Conservation (phyloP, 306 rosid species). For the Rosa multiflora region DNA sequence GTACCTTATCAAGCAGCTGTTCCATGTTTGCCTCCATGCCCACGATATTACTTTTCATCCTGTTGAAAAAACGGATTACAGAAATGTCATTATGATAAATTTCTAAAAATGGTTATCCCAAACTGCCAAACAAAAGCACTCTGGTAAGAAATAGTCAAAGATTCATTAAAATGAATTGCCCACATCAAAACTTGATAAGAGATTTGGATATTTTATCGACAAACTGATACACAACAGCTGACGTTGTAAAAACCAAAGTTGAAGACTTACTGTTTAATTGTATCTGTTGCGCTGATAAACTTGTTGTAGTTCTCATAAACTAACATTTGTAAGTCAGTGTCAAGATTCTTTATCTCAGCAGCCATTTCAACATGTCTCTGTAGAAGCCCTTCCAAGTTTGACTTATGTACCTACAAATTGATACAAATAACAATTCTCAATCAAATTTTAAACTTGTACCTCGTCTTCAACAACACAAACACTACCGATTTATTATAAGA, state of each 20-base stretch:
- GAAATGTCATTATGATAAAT: not conserved
- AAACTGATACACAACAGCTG: not conserved
- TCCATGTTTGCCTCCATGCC: constrained; percentile 97
- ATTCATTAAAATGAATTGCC: not conserved
- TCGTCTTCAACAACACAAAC: constrained; percentile 9
- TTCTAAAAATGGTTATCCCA: not conserved
- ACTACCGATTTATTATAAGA: not conserved
- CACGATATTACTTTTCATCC: constrained; percentile 91
- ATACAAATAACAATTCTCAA: not conserved
- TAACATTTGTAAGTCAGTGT: constrained; percentile 91
- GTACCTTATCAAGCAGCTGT: constrained; percentile 82
- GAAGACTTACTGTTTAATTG: constrained; percentile 63
- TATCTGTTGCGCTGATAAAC: constrained; percentile 88
- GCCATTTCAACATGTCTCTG: constrained; percentile 84
- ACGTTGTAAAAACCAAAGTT: not conserved
- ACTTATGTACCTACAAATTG: constrained; percentile 49
- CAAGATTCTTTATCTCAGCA: constrained; percentile 98
- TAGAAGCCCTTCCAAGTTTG: constrained; percentile 81
- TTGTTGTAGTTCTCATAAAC: constrained; percentile 93
- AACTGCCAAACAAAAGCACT: not conserved
- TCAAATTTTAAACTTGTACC: constrained; percentile 4
- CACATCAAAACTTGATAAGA: not conserved
- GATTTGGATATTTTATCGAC: not conserved
- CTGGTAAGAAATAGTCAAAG: not conserved
- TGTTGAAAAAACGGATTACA: constrained; percentile 27